Conservation (phyloP, 2,329 filamentous ascomycete genomes). For the Sclerotinia trifoliorum region DNA sequence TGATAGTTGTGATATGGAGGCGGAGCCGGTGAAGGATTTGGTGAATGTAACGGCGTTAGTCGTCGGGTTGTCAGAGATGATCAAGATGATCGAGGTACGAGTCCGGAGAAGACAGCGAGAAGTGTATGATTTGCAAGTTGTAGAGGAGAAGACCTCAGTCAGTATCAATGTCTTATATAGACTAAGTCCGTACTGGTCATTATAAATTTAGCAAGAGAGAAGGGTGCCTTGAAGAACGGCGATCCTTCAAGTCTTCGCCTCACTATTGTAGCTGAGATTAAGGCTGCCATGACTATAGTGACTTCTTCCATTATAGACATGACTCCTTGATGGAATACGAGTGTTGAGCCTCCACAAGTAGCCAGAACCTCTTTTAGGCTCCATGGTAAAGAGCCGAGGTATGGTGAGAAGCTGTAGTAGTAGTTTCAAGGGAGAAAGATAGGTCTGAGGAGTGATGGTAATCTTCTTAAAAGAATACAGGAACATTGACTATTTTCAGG, state of each 20-base stretch:
- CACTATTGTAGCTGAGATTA: slow-evolving; percentile 21
- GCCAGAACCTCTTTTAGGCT: slow-evolving; percentile 8
- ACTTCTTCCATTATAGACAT: background rate
- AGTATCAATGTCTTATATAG: slow-evolving; percentile 15
- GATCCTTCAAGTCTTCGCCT: slow-evolving; percentile 19
- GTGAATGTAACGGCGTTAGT: background rate
- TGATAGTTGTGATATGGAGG: background rate
- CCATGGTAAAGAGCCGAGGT: slow-evolving; percentile 7
- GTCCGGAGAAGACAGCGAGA: background rate
- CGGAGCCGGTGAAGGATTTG: background rate
- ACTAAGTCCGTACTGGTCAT: slow-evolving; percentile 30
- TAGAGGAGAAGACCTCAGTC: background rate
- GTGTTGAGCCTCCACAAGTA: slow-evolving; percentile 15
- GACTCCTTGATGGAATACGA: slow-evolving; percentile 18
- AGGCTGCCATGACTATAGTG: slow-evolving; percentile 12
- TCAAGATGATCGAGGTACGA: background rate
- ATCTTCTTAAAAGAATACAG: background rate
- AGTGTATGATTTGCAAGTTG: background rate
- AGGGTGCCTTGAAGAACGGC: slow-evolving; percentile 4
- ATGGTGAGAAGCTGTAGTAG: background rate
- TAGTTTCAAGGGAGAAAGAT: background rate
- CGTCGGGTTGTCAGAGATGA: background rate
- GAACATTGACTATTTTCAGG: background rate
- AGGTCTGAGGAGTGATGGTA: background rate
- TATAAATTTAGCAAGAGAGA: slow-evolving; percentile 34